Conservation (phyloP, 1,284 basidiomycete species). For the Sutorius eximius region DNA sequence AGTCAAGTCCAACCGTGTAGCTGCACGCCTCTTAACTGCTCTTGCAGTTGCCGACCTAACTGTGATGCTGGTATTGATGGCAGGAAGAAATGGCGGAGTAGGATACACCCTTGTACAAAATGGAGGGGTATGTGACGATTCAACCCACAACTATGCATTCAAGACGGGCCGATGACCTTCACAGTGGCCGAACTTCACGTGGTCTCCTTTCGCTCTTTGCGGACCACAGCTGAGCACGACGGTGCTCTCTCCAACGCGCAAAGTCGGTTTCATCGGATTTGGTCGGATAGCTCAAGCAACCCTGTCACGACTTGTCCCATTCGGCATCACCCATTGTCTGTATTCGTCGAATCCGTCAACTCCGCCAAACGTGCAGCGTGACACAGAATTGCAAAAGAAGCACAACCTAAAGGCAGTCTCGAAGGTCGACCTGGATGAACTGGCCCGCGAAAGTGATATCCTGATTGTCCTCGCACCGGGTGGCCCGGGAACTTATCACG, state of each 20-base stretch:
- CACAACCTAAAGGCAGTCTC: constrained; percentile 54
- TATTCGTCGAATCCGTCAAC: constrained; percentile 62
- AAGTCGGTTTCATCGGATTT: constrained; percentile 90
- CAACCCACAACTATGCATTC: neutral
- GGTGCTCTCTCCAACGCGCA: constrained; percentile 53
- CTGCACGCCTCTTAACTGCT: neutral
- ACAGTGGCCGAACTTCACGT: constrained; percentile 63
- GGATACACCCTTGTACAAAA: constrained; percentile 64
- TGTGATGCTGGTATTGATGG: constrained; percentile 90
- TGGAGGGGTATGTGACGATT: constrained; percentile 53
- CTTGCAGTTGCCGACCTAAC: constrained; percentile 79
- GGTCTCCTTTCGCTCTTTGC: constrained; percentile 81
- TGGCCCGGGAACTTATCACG: constrained; percentile 67
- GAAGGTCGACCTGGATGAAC: constrained; percentile 61
- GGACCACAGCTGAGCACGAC: constrained; percentile 74
- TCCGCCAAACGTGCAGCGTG: constrained; percentile 44
- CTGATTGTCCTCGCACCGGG: constrained; percentile 85
- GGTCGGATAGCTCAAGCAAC: constrained; percentile 88
- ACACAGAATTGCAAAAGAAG: constrained; percentile 48
- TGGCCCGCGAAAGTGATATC: constrained; percentile 77
- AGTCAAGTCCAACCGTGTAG: constrained; percentile 8
- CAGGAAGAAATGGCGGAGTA: constrained; percentile 73
- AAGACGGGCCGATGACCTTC: neutral
- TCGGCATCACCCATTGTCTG: constrained; percentile 69
- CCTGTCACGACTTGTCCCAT: constrained; percentile 73